Percentiles rank a stretch among this genome's conserved stretches.
phyloP scores from a whole-genome alignment of 768 basidiomycete species.

The Amanita muscaria region DNA sequence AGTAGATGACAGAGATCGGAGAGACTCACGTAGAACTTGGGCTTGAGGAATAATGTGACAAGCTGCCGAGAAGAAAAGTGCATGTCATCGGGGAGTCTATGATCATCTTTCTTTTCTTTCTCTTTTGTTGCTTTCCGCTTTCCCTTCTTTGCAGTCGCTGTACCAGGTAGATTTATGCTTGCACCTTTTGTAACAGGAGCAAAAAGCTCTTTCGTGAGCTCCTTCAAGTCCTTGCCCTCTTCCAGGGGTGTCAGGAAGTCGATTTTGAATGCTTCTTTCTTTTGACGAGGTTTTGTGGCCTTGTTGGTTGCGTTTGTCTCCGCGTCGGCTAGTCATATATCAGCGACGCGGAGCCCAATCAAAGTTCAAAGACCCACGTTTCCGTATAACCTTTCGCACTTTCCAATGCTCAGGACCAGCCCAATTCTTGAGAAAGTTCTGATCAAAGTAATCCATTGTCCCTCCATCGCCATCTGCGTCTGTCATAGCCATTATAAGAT shows the following conservation, averaged over 20 bases:
- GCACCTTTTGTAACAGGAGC: slow-evolving; percentile 64
- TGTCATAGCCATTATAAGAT: slow-evolving; percentile 82
- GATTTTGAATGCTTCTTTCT: slow-evolving; percentile 79
- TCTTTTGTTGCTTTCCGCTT: slow-evolving; percentile 38
- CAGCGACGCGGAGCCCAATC: no score
- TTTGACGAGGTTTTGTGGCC: slow-evolving; percentile 46
- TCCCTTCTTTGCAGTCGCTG: slow-evolving; percentile 33
- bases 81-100: slow-evolving; percentile 91
- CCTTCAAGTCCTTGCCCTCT: slow-evolving; percentile 51
- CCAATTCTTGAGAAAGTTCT: slow-evolving; percentile 86
- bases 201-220: slow-evolving; percentile 64
- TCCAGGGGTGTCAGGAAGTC: slow-evolving; percentile 60
- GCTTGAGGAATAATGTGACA: slow-evolving; percentile 90
- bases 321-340: slow-evolving; percentile 17
- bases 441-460: slow-evolving; percentile 86
- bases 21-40: slow-evolving; percentile 79
- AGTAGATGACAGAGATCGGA: not conserved
- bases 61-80: slow-evolving; percentile 90
- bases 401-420: slow-evolving; percentile 99
- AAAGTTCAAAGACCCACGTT: slow-evolving; percentile 40
- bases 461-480: slow-evolving; percentile 47
- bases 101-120: slow-evolving; percentile 63
- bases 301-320: slow-evolving; percentile 33
- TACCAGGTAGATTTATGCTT: slow-evolving; percentile 59
- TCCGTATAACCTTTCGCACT: slow-evolving; percentile 68